Base-by-base conservation (phyloP, 2,329 filamentous ascomycete genomes). In the Didymella segeticola region DNA sequence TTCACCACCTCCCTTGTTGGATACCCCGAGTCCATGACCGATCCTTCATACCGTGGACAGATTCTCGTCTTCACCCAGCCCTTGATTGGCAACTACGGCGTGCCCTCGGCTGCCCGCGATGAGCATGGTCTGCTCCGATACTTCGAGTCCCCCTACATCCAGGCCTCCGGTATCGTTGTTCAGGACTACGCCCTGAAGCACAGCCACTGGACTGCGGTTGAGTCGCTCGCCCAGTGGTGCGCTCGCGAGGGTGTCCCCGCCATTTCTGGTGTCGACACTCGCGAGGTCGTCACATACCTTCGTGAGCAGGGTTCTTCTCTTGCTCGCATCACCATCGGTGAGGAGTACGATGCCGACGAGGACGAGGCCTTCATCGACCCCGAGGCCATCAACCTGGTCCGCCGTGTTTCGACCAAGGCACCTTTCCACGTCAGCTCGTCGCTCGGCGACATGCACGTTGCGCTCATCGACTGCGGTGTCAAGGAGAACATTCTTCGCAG, bases 401-500 rank as follows among this genome's bases (percentile, higher is more conserved):
- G 91, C 78, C 90, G 90, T 69, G 95, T 99, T 66, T 96, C 90
- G 82, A 99, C 95, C 78, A 99, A 99, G 82, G 90, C 93, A 61
- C 95, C 95, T 34, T 99, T 98, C 82, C 91, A 98, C 69, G 89
- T 98, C 62, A 89, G 90, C 75, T 92, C 93, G 45, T 85, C 87
- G 26, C 85, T 89, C 63, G 91, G 93, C 60, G 86, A 89, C 70
- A 88, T 91, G 75, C 95, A 99, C 79, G 86, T 99, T 66, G 95
- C 93, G 54, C 84, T 99, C 65, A 89, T 99, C 73, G 95, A 99
- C 79, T 99, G 95, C 72, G 95, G 95, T 82, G 95, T 98, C 66
- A 99, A 99, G 86, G 95, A 99, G 85, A 99, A 99, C 82, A 99
- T 99, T 69, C 87, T 99, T 56, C 91, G 95, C 71, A 96, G 90